Evolutionary conservation across 2,329 filamentous ascomycete species (phyloP).

Genomic region (Xylariaceae sp.): DNA sequence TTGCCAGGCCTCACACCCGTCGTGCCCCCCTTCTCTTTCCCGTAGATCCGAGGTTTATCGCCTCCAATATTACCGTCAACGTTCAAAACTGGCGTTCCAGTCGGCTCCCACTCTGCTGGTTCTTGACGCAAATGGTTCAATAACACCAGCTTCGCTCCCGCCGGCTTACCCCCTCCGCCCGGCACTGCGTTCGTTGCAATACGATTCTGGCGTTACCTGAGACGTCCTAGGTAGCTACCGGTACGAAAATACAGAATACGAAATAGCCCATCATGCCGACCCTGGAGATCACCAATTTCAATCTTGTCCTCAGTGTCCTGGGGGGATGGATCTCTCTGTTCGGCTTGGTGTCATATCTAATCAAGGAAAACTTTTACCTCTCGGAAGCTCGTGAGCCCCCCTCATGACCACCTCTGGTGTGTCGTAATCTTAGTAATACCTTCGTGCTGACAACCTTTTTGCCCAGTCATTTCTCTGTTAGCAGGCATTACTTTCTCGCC

Average conservation of each 20-base stretch:
- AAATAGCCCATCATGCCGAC: slow-evolving; percentile 38
- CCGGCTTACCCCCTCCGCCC: slow-evolving; percentile 31
- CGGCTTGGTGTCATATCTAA: slow-evolving; percentile 80
- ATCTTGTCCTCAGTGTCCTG: slow-evolving; percentile 73
- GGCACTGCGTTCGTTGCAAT: slow-evolving; percentile 32
- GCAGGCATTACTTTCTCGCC: slow-evolving; percentile 77
- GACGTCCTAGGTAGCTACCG: neutral
- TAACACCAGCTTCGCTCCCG: slow-evolving; percentile 36
- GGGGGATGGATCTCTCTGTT: slow-evolving; percentile 90
- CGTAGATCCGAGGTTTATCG: neutral
- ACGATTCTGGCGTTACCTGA: slow-evolving; percentile 40
- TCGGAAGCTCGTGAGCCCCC: slow-evolving; percentile 72
- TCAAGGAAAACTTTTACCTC: slow-evolving; percentile 86
- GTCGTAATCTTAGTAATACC: neutral
- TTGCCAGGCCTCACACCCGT: too few relatives aligned
- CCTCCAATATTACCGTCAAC: neutral
- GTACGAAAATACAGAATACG: neutral
- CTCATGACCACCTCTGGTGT: neutral
- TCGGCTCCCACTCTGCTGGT: slow-evolving; percentile 2
- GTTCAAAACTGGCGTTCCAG: slow-evolving; percentile 3
- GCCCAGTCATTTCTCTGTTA: slow-evolving; percentile 73
- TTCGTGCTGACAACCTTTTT: slow-evolving; percentile 4
- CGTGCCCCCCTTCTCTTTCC: too few relatives aligned
- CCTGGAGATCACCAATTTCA: slow-evolving; percentile 70
- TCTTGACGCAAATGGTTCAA: slow-evolving; percentile 39